A percentile compares a stretch with the other conserved stretches of the same genome.
phyloP scores from a whole-genome alignment of 805 yeast species.

The Ogataea methanolica region DNA sequence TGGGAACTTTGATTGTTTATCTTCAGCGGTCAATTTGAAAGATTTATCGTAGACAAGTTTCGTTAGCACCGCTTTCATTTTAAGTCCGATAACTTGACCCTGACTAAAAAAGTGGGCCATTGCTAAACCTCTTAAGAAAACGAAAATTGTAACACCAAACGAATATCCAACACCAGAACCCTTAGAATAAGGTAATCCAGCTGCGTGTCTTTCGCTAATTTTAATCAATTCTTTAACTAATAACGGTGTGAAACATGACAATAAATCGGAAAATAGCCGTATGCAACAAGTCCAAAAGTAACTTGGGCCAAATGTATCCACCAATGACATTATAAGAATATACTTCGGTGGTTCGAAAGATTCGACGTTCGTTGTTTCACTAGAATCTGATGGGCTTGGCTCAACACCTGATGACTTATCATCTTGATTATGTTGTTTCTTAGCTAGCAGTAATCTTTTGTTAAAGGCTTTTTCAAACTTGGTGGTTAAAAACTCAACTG shows the following conservation, averaged over 20 bases:
- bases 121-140: conserved; percentile 40
- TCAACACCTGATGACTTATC: neutral
- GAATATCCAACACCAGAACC: conserved; percentile 74
- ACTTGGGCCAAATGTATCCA: conserved; percentile 42
- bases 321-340: conserved; percentile 23
- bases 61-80: conserved; percentile 61
- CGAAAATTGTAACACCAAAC: conserved; percentile 58
- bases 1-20: conserved; percentile 53
- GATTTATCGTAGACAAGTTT: conserved; percentile 64
- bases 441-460: conserved; percentile 21
- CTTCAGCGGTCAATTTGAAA: conserved; percentile 50
- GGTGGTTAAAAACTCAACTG: conserved; percentile 34
- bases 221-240: conserved; percentile 57
- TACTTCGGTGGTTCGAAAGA: conserved; percentile 26
- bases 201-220: conserved; percentile 49
- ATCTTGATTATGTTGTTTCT: neutral
- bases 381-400: neutral
- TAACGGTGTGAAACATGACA: conserved; percentile 56
- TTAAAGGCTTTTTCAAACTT: conserved; percentile 32
- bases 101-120: conserved; percentile 60
- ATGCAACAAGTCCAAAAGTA: conserved; percentile 36
- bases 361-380: conserved; percentile 7
- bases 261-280: conserved; percentile 39
- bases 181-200: conserved; percentile 34
- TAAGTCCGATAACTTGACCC: conserved; percentile 59